These are phyloP conservation scores for Ganoderma leucocontextum DNA, from an alignment of 1,284 basidiomycete species.

Conservation along the genomic window DNA sequence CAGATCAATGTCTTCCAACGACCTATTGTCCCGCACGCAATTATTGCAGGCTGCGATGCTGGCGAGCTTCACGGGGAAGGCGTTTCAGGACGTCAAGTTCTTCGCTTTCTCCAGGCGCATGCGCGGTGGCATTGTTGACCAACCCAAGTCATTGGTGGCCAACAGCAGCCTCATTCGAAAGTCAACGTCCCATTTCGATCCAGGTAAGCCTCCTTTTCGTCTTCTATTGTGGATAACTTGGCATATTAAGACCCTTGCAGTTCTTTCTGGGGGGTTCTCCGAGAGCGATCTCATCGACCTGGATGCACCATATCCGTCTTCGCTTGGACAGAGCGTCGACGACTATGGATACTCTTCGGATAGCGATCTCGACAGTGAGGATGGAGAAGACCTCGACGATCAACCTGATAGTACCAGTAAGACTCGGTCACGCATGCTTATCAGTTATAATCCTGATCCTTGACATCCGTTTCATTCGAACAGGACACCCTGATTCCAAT, in stretches of 20 bases:
- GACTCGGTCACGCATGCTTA: background rate
- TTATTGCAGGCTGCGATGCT: background rate
- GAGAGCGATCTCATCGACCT: constrained; percentile 28
- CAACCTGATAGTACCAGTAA: background rate
- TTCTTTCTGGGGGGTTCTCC: constrained; percentile 19
- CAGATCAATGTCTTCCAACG: background rate
- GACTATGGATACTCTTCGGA: constrained; percentile 35
- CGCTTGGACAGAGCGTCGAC: background rate
- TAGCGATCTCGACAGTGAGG: constrained; percentile 38
- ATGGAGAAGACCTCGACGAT: constrained; percentile 8
- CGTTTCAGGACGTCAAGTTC: constrained; percentile 26
- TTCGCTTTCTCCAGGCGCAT: constrained; percentile 19
- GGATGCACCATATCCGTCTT: constrained; percentile 25
- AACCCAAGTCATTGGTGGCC: constrained; percentile 12
- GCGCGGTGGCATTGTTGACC: constrained; percentile 1
- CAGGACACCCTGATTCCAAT: background rate
- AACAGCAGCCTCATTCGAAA: constrained; percentile 23
- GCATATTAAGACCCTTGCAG: background rate
- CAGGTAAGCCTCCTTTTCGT: constrained; percentile 6
- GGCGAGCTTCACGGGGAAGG: constrained; percentile 10
- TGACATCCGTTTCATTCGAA: background rate
- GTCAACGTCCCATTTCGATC: constrained; percentile 21
- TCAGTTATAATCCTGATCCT: background rate
- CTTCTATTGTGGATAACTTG: background rate
- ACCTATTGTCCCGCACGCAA: background rate